Conservation (phyloP, 2,329 filamentous ascomycete genomes). For the Chaetomium globosum region DNA sequence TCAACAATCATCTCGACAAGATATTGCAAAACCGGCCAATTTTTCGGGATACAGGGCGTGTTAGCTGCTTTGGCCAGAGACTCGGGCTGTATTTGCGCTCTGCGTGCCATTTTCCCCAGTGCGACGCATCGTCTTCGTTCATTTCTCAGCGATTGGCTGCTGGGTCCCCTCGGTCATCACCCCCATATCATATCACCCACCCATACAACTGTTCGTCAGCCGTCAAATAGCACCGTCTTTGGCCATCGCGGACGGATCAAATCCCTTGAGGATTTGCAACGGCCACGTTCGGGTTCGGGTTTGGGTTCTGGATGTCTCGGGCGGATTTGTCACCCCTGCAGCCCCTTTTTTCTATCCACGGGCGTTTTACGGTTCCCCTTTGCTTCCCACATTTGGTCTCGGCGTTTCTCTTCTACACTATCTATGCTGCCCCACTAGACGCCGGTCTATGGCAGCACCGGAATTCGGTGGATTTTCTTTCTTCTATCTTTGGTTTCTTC, state of each 20-base stretch:
- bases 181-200: not conserved
- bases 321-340: not conserved
- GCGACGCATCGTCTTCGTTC: conserved; percentile 4
- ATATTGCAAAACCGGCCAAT: not conserved
- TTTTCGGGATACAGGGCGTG: not conserved
- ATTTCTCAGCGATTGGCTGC: conserved; percentile 3
- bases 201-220: not conserved
- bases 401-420: conserved; percentile 8
- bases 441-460: conserved; percentile 7
- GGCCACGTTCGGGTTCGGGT: conserved; percentile 1
- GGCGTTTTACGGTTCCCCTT: conserved; percentile 5
- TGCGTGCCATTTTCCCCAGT: not conserved
- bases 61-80: not conserved
- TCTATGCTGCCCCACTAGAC: conserved; percentile 3
- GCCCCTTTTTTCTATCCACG: not conserved
- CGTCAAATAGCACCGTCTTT: not conserved
- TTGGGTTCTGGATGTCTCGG: not conserved
- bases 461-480: conserved; percentile 11
- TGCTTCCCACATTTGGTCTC: conserved; percentile 7
- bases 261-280: not conserved
- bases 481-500: conserved; percentile 8
- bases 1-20: conserved; percentile 9
- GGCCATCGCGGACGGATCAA: not conserved
- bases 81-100: conserved; percentile 15
- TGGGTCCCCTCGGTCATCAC: not conserved